These are phyloP conservation scores for Leptographium lundbergii DNA, from an alignment of 2,329 filamentous ascomycete species.

Conservation along the genomic window DNA sequence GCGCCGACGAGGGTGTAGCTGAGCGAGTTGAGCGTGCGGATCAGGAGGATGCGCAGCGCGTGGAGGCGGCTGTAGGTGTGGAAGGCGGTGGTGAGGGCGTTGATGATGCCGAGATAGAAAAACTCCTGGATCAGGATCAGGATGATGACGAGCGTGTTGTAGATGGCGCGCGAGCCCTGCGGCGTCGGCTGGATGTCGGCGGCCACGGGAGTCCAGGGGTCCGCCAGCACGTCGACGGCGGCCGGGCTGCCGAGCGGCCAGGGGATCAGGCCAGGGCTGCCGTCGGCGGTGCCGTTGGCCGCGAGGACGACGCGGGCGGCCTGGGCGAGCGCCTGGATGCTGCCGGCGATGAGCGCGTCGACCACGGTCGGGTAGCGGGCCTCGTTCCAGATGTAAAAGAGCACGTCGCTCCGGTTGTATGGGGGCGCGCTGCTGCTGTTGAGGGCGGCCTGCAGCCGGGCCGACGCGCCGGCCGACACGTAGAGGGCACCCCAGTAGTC, in stretches of 20 bases:
- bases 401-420: slow-evolving; percentile 21
- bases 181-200: slow-evolving; percentile 21
- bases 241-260: slow-evolving; percentile 13
- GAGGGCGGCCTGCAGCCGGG: slow-evolving; percentile 19
- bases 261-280: slow-evolving; percentile 2
- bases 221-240: slow-evolving; percentile 11
- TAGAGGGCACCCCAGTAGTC: slow-evolving; percentile 27
- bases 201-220: slow-evolving; percentile 19
- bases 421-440: slow-evolving; percentile 7
- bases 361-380: slow-evolving; percentile 21
- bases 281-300: slow-evolving; percentile 14
- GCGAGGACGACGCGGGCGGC: slow-evolving; percentile 11
- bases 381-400: slow-evolving; percentile 25
- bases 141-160: slow-evolving; percentile 29
- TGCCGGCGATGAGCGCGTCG: slow-evolving; percentile 17
- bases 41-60: slow-evolving; percentile 19
- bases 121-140: slow-evolving; percentile 22
- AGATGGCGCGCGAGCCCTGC: slow-evolving; percentile 22
- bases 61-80: slow-evolving; percentile 22
- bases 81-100: slow-evolving; percentile 22
- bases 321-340: slow-evolving; percentile 10
- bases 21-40: slow-evolving; percentile 16
- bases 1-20: slow-evolving; percentile 24
- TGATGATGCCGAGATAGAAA: slow-evolving; percentile 20
- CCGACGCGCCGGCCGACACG: slow-evolving; percentile 19